Evolutionary conservation across 148 eudicot species (phyloP).

Genomic region (Suaeda aralocaspica): DNA sequence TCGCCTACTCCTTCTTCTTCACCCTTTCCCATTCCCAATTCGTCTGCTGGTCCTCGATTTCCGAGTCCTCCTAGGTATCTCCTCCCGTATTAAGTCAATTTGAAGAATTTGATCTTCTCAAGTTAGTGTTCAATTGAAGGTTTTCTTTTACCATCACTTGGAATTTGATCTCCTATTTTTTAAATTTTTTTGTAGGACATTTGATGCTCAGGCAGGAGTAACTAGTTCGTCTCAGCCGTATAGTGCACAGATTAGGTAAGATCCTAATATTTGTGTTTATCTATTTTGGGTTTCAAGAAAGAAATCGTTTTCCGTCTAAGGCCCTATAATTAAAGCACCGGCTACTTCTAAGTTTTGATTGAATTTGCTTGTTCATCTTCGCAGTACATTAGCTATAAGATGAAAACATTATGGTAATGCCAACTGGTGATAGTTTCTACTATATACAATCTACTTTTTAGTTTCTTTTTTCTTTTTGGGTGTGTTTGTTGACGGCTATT

Average conservation of each 20-base stretch:
- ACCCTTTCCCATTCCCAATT: slow-evolving; percentile 6
- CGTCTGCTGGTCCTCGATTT: slow-evolving; percentile 13
- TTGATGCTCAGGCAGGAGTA: slow-evolving; percentile 31
- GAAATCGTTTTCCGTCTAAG: not conserved
- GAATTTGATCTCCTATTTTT: not conserved
- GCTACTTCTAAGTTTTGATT: slow-evolving; percentile 3
- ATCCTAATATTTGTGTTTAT: not conserved
- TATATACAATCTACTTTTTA: not conserved
- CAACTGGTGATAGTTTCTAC: not conserved
- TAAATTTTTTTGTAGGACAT: slow-evolving; percentile 34
- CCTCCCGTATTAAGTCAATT: not conserved
- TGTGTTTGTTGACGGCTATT: not conserved
- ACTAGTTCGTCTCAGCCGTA: slow-evolving; percentile 30
- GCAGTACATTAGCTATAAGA: not conserved
- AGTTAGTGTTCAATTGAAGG: not conserved
- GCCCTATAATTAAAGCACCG: not conserved
- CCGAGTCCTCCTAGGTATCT: slow-evolving; percentile 23
- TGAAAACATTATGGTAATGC: not conserved
- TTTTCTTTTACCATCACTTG: not conserved
- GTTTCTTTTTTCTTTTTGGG: not conserved
- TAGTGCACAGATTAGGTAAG: slow-evolving; percentile 37
- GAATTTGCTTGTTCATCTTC: slow-evolving; percentile 14
- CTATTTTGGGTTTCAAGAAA: not conserved
- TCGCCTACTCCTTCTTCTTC: slow-evolving; percentile 12
- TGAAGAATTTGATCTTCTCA: not conserved